These are phyloP conservation scores for Betula pendula DNA, from an alignment of 306 rosid species.

Conservation along the genomic window DNA sequence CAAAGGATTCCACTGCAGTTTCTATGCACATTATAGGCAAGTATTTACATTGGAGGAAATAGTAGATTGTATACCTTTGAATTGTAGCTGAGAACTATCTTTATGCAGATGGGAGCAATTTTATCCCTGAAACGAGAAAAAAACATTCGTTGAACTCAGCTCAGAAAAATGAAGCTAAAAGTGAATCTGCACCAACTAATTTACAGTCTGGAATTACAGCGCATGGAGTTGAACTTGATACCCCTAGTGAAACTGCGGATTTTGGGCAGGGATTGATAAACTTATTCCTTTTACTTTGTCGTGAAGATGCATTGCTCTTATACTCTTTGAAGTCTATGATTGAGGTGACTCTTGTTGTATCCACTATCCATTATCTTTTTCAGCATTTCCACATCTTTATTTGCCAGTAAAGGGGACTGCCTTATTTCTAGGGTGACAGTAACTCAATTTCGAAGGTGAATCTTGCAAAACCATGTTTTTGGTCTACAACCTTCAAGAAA, in stretches of 20 bases:
- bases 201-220: conserved; percentile 45
- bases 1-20: conserved; percentile 51
- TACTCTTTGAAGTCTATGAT: conserved; percentile 52
- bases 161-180: conserved; percentile 35
- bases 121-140: conserved; percentile 43
- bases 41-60: conserved; percentile 35
- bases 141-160: conserved; percentile 33
- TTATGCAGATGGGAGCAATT: conserved; percentile 52
- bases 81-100: conserved; percentile 24
- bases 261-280: conserved; percentile 37
- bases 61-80: conserved; percentile 13
- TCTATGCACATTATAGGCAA: conserved; percentile 72
- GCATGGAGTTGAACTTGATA: conserved; percentile 39
- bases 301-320: conserved; percentile 62
- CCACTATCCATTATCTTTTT: conserved; percentile 29
- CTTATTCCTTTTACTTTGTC: conserved; percentile 59
- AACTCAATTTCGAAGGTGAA: conserved; percentile 52
- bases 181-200: conserved; percentile 31
- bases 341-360: conserved; percentile 52
- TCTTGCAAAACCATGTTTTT: conserved; percentile 66
- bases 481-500: conserved; percentile 71
- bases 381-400: conserved; percentile 20
- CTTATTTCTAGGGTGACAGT: conserved; percentile 52
- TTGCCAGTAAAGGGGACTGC: conserved; percentile 32
- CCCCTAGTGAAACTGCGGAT: conserved; percentile 36